Evolutionary conservation across 305 asterid genomes (phyloP).

Genomic region (Fraxinus angustifolia): DNA sequence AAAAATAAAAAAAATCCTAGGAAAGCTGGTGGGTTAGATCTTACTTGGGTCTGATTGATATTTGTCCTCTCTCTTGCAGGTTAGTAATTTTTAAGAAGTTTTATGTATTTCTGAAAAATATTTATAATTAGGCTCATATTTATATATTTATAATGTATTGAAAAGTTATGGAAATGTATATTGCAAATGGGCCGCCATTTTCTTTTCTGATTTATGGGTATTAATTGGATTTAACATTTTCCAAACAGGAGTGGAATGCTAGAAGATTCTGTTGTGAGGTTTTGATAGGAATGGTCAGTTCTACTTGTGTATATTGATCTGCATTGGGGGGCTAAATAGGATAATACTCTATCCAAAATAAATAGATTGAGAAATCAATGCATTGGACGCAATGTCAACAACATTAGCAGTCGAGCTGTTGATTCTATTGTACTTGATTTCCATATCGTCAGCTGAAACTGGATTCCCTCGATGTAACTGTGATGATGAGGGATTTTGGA

Average conservation of each 20-base stretch:
- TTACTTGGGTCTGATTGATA: constrained; percentile 20
- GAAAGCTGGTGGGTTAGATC: constrained; percentile 33
- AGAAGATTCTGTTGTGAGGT: constrained; percentile 15
- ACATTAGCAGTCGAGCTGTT: constrained; percentile 48
- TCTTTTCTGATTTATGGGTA: constrained; percentile 15
- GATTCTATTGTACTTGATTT: constrained; percentile 37
- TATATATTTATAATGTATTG: background rate
- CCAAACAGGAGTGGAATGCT: constrained; percentile 21
- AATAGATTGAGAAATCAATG: constrained; percentile 36
- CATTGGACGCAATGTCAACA: constrained; percentile 58
- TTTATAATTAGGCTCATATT: background rate
- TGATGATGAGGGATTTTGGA: constrained; percentile 85
- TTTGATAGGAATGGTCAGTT: constrained; percentile 23
- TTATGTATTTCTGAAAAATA: background rate
- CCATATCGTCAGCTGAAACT: constrained; percentile 50
- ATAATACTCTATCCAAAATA: background rate
- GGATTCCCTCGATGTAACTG: constrained; percentile 68
- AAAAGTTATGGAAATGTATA: background rate
- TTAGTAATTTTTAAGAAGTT: constrained; percentile 6
- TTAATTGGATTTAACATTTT: constrained; percentile 22
- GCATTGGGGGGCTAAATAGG: constrained; percentile 18
- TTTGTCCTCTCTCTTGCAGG: background rate
- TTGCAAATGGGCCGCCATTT: constrained; percentile 13
- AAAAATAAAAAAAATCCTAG: constrained; percentile 3
- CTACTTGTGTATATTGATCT: constrained; percentile 21